phyloP scores from a whole-genome alignment of 1,284 basidiomycete species.

The Stygiomarasmius scandens region DNA sequence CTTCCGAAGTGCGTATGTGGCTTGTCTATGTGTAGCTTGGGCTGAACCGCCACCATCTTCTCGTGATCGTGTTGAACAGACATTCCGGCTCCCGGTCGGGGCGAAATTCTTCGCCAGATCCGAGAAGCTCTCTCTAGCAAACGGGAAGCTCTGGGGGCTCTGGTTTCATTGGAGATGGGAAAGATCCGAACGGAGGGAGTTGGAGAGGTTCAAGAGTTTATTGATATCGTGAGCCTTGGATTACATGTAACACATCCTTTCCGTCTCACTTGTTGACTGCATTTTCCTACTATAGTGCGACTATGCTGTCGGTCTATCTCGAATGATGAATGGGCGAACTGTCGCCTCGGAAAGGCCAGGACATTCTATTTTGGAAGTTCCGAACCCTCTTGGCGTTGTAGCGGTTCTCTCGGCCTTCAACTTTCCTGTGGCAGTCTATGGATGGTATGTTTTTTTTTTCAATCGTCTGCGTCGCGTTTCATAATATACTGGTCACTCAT shows the following conservation, averaged over 20 bases:
- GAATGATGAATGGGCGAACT: slow-evolving; percentile 90
- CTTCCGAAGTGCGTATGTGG: slow-evolving; percentile 55
- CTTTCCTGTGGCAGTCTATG: slow-evolving; percentile 91
- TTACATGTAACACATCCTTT: not conserved
- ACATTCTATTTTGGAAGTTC: slow-evolving; percentile 90
- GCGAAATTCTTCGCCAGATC: slow-evolving; percentile 88
- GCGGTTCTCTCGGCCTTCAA: slow-evolving; percentile 93
- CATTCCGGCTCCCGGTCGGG: slow-evolving; percentile 85
- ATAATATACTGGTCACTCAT: slow-evolving; percentile 14
- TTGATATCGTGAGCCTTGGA: slow-evolving; percentile 74
- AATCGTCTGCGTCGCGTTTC: not conserved
- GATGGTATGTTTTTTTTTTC: slow-evolving; percentile 54
- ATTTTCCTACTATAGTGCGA: slow-evolving; percentile 50
- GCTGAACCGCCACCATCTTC: not conserved
- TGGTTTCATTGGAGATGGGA: slow-evolving; percentile 92
- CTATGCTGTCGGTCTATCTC: slow-evolving; percentile 77
- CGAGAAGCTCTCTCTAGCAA: slow-evolving; percentile 80
- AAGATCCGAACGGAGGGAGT: slow-evolving; percentile 93
- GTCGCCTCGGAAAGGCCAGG: slow-evolving; percentile 87
- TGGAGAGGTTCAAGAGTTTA: slow-evolving; percentile 93
- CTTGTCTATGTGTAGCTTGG: slow-evolving; percentile 4
- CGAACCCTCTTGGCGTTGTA: slow-evolving; percentile 92
- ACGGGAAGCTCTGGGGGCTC: slow-evolving; percentile 81
- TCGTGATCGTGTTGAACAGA: slow-evolving; percentile 25
- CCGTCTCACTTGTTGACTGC: slow-evolving; percentile 7